Conservation (phyloP, 2,329 filamentous ascomycete species). For the Pseudogymnoascus destructans region DNA sequence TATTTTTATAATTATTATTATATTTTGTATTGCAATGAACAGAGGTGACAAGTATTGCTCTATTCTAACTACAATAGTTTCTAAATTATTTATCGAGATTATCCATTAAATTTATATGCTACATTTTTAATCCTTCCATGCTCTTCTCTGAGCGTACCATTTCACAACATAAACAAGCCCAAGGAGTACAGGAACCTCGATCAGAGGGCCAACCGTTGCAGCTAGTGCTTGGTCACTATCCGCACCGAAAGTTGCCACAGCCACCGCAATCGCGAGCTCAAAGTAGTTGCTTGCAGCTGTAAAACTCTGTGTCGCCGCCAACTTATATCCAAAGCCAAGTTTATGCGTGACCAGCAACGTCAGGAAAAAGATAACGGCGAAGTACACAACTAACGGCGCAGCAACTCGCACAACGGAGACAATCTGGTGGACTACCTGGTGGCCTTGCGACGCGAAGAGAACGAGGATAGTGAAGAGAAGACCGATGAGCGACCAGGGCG, state of each 20-base stretch:
- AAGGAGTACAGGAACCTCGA: conserved; percentile 69
- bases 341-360: conserved; percentile 51
- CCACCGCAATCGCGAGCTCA: conserved; percentile 79
- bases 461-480: conserved; percentile 79
- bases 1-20: neutral
- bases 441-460: conserved; percentile 71
- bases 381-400: conserved; percentile 72
- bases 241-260: conserved; percentile 62
- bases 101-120: neutral
- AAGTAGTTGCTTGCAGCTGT: conserved; percentile 90
- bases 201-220: conserved; percentile 64
- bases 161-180: conserved; percentile 59
- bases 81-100: neutral
- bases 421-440: conserved; percentile 67
- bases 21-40: neutral
- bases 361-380: conserved; percentile 56
- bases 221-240: conserved; percentile 67
- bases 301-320: conserved; percentile 68
- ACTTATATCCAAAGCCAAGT: conserved; percentile 61
- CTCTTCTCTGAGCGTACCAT: conserved; percentile 36
- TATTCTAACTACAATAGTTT: neutral
- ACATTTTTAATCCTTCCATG: neutral
- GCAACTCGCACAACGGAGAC: conserved; percentile 70
- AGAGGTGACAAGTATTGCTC: neutral
- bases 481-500: conserved; percentile 30